These are phyloP conservation scores for Boletus rubropictus DNA, from an alignment of 768 basidiomycete species.

Conservation along the genomic window DNA sequence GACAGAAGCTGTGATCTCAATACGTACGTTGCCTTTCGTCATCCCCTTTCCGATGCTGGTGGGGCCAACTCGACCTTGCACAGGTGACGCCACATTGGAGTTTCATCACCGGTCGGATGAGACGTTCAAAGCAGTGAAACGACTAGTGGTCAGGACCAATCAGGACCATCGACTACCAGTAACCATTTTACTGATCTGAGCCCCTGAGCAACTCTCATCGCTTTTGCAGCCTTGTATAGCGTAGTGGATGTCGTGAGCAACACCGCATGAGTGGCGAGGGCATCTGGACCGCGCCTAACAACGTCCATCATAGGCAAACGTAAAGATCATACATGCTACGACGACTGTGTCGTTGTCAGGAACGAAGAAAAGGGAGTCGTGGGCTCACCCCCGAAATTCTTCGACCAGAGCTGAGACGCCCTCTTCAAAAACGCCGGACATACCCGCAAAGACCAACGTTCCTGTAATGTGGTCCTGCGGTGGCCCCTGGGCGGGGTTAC, in stretches of 20 bases:
- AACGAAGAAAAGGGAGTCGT: background rate
- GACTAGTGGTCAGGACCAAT: too few species aligned
- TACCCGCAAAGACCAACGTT: constrained; percentile 13
- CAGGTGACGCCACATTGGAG: background rate
- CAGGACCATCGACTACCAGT: too few species aligned
- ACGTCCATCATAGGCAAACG: background rate
- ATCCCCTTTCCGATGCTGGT: constrained; percentile 23
- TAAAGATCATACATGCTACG: constrained; percentile 20
- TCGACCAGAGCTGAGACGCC: constrained; percentile 28
- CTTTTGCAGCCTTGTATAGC: constrained; percentile 21
- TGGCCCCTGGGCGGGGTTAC: background rate
- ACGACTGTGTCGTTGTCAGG: constrained; percentile 12
- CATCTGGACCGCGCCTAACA: constrained; percentile 20
- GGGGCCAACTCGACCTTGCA: background rate
- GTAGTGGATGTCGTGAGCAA: constrained; percentile 21
- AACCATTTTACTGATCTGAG: too few species aligned
- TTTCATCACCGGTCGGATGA: constrained; percentile 25
- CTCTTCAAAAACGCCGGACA: constrained; percentile 19
- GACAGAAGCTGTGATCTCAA: constrained; percentile 15
- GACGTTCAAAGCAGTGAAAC: too few species aligned
- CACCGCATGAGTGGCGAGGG: constrained; percentile 25
- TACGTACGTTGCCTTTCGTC: constrained; percentile 13
- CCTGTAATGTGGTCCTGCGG: constrained; percentile 9
- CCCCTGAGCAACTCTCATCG: too few species aligned
- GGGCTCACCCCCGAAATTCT: constrained; percentile 22